phyloP scores from a whole-genome alignment of 139 green algal species.

The Pseudopediastrum boryanum region DNA sequence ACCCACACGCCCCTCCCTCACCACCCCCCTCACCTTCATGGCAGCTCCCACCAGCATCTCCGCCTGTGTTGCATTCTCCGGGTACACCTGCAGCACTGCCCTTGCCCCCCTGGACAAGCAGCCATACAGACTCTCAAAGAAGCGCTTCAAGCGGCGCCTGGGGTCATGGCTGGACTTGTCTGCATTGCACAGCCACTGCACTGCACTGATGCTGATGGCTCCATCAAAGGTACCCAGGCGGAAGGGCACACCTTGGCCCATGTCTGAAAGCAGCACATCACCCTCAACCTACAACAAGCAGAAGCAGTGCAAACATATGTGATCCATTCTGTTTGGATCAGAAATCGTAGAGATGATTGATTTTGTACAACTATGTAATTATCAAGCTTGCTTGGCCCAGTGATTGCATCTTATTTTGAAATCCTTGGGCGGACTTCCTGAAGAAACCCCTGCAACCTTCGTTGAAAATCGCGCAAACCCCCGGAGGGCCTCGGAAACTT shows the following conservation, averaged over 20 bases:
- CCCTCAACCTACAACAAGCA: conserved; percentile 76
- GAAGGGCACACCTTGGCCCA: conserved; percentile 86
- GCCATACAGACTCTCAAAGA: conserved; percentile 92
- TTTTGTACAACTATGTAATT: not conserved
- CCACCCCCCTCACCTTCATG: conserved; percentile 73
- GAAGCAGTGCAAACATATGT: too few relatives aligned
- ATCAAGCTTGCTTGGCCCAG: too few relatives aligned
- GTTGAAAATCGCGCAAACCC: too few relatives aligned
- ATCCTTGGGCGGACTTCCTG: too few relatives aligned
- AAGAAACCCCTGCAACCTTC: too few relatives aligned
- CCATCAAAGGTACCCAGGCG: conserved; percentile 73
- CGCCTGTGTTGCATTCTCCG: conserved; percentile 80
- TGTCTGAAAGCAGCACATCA: conserved; percentile 79
- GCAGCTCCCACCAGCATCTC: conserved; percentile 93
- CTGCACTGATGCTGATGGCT: conserved; percentile 80
- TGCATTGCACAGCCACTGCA: conserved; percentile 97
- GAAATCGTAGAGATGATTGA: too few relatives aligned
- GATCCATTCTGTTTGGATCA: too few relatives aligned
- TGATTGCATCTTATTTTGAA: too few relatives aligned
- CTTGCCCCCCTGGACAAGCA: conserved; percentile 78
- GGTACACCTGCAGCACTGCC: conserved; percentile 92
- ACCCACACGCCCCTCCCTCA: not conserved
- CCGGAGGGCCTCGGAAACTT: too few relatives aligned
- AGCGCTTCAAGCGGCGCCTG: conserved; percentile 76
- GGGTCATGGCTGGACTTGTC: conserved; percentile 84